phyloP scores from a whole-genome alignment of 306 rosid genomes.

The Albizia julibrissin region DNA sequence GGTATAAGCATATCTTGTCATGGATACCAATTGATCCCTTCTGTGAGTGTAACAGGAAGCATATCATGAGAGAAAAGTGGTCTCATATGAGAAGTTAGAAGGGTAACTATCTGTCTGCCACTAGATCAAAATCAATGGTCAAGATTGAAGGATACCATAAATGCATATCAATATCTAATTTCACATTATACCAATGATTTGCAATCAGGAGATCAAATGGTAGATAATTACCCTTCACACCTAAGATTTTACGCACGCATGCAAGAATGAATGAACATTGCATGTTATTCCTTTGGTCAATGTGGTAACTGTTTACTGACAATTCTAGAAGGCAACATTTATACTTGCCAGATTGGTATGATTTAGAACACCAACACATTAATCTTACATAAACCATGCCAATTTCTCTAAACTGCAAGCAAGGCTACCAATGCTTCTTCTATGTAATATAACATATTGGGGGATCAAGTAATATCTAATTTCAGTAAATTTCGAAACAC shows the following conservation, averaged over 20 bases:
- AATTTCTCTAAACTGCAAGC: conserved; percentile 6
- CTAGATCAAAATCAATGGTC: neutral
- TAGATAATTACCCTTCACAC: neutral
- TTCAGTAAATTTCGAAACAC: conserved; percentile 7
- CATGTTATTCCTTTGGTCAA: conserved; percentile 16
- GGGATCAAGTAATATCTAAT: conserved; percentile 2
- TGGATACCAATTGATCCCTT: neutral
- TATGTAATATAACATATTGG: conserved; percentile 20
- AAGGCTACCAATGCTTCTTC: conserved; percentile 5
- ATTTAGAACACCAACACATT: conserved; percentile 22
- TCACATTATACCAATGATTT: neutral
- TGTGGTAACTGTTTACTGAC: conserved; percentile 11
- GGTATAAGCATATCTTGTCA: neutral
- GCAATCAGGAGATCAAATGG: neutral
- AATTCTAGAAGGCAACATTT: neutral
- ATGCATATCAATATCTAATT: neutral
- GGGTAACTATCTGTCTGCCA: neutral
- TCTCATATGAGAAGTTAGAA: neutral
- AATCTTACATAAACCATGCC: conserved; percentile 12
- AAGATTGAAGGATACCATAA: neutral
- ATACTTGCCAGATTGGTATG: neutral
- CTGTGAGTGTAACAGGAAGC: neutral
- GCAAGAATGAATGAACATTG: neutral
- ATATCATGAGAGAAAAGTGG: neutral
- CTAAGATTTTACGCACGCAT: neutral